Conservation (phyloP, 2,329 filamentous ascomycete genomes). For the Neospermospora avenae region DNA sequence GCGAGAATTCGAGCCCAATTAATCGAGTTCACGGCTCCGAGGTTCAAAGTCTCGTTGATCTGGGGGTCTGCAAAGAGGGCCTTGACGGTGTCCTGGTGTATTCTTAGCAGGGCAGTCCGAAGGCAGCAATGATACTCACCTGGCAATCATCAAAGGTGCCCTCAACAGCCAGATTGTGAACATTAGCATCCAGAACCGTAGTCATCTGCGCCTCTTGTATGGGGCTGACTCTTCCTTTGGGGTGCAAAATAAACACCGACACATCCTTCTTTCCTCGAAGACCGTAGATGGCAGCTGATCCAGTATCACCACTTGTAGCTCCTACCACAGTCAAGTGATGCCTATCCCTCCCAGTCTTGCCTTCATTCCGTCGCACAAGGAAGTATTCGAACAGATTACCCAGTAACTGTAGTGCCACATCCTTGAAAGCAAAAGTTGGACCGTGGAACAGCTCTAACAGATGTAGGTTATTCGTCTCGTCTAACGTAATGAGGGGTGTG, state of each 20-base stretch:
- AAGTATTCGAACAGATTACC: conserved; percentile 97
- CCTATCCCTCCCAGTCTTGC: conserved; percentile 57
- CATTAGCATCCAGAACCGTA: conserved; percentile 83
- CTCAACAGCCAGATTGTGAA: conserved; percentile 85
- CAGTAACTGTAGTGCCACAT: conserved; percentile 88
- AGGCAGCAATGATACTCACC: conserved; percentile 41
- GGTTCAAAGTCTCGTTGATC: conserved; percentile 76
- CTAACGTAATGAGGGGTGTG: conserved; percentile 75
- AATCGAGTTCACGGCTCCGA: conserved; percentile 94
- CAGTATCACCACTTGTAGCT: conserved; percentile 84
- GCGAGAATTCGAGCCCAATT: conserved; percentile 95
- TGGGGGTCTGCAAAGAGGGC: conserved; percentile 83
- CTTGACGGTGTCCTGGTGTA: conserved; percentile 78
- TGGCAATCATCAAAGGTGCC: conserved; percentile 97
- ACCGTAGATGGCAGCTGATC: conserved; percentile 93
- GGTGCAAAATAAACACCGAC: conserved; percentile 91
- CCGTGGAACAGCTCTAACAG: conserved; percentile 95
- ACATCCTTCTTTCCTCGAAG: conserved; percentile 95
- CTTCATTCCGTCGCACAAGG: conserved; percentile 67
- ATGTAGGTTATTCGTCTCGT: conserved; percentile 69
- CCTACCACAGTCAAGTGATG: conserved; percentile 85
- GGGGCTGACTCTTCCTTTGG: conserved; percentile 84
- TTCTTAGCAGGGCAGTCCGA: conserved; percentile 10
- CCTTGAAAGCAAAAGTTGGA: conserved; percentile 93
- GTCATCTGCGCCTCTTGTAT: conserved; percentile 98